These are phyloP conservation scores for Eucalyptus leucophloia DNA, from an alignment of 345 rosid genomes.

Conservation along the genomic window DNA sequence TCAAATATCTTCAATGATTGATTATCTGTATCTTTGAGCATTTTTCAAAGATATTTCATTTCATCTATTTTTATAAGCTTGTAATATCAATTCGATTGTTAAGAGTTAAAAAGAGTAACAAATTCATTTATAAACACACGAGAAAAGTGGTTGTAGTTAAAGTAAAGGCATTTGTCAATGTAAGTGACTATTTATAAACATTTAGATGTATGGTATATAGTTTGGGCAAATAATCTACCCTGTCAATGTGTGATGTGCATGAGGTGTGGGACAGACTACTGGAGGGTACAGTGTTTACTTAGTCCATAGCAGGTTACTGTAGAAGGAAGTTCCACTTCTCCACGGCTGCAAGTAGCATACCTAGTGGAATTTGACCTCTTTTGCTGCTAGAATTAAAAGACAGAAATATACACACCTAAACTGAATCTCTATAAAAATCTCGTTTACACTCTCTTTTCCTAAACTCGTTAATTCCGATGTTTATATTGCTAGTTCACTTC, in stretches of 20 bases:
- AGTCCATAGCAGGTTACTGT: background rate
- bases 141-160: background rate
- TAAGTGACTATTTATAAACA: background rate
- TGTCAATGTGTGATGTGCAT: background rate
- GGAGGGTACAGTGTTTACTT: background rate
- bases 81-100: too few relatives aligned
- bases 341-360: background rate
- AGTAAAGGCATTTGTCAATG: background rate
- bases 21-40: rapidly evolving
- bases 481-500: background rate
- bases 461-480: background rate
- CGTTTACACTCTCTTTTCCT: background rate
- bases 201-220: background rate
- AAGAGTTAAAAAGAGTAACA: background rate
- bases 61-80: background rate
- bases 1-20: background rate
- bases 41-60: too few relatives aligned
- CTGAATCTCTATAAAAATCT: background rate
- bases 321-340: background rate
- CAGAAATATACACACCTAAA: background rate
- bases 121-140: too few relatives aligned
- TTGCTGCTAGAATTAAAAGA: background rate
- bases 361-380: background rate
- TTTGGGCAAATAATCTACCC: background rate
- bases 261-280: background rate